These are phyloP conservation scores for Halophytophthora batemanensis DNA, from an alignment of 352 stramenopile species.

Conservation along the genomic window DNA sequence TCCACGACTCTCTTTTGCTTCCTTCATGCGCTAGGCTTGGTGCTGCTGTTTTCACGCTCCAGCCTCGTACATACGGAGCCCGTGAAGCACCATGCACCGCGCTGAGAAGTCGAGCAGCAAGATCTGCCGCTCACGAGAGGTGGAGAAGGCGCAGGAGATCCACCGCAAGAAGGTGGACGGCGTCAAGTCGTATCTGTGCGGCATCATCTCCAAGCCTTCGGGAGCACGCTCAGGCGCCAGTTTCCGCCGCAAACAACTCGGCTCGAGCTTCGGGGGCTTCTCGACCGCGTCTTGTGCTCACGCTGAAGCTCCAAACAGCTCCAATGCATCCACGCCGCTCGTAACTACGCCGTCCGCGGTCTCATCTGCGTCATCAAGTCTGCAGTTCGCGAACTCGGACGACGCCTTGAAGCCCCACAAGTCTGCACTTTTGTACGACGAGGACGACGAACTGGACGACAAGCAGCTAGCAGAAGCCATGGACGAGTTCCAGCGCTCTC, in stretches of 20 bases:
- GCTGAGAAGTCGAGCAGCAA: conserved; percentile 78
- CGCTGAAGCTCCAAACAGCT: conserved; percentile 1
- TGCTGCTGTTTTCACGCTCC: not conserved
- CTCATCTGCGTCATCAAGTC: not conserved
- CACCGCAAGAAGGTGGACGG: conserved; percentile 70
- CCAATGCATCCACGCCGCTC: conserved; percentile 1
- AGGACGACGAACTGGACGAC: not conserved
- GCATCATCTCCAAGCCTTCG: conserved; percentile 31
- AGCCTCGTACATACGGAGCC: too few species aligned
- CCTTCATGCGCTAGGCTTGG: not conserved
- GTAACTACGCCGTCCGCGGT: not conserved
- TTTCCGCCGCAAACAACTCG: conserved; percentile 17
- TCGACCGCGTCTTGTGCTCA: conserved; percentile 3
- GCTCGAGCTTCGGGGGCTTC: conserved; percentile 12
- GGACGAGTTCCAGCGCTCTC: conserved; percentile 25
- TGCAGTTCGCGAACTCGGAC: conserved; percentile 2
- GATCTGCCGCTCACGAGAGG: conserved; percentile 63
- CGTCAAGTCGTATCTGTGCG: conserved; percentile 54
- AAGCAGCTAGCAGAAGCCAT: conserved; percentile 4
- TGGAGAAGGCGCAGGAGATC: conserved; percentile 66
- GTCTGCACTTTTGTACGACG: conserved; percentile 2
- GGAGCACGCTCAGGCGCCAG: conserved; percentile 12
- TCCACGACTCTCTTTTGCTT: not conserved
- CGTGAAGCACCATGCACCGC: conserved; percentile 44
- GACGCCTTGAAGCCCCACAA: conserved; percentile 1